Base-by-base conservation (phyloP, 352 stramenopile species). In the Globisporangium carolinianum region DNA sequence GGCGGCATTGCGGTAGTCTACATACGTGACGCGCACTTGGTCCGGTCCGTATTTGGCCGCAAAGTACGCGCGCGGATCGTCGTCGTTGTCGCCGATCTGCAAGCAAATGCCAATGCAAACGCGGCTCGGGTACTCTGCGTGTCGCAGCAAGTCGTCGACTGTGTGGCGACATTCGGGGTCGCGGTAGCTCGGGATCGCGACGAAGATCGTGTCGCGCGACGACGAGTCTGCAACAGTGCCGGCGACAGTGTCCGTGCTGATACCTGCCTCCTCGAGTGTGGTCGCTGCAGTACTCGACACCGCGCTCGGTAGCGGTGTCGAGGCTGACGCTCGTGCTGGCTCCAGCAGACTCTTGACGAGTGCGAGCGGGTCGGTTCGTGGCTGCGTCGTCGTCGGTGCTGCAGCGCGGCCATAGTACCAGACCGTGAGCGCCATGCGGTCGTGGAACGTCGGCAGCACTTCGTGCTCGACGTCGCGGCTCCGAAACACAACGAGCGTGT, bases 121-220 rank as follows among this genome's bases (percentile, higher is more conserved):
- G 39, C 90, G 75, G 5, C 60, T 59, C 3, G 88, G 81, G 55
- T 82, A 54, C n/a, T 61, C 53, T 14, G 94, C 88, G 37, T 73
- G 86, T 6, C 58, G 60, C 7, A 89, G 39, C 35, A 92, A 66
- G 61, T 93, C 73, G 57, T 82, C 65, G 8, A 98, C 71, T 0
- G 94, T 98, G 38, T 83, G 76, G 47, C 69, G 76, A 32, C 77
- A 93, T 71, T 98, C 91, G 10, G 82, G 77, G 67, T 98, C 95
- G 41, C 92, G 80, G 61, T 97, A 98, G 60, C 85, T 95, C 38
- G 94, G 87, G 50, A 98, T 96, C 1, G 88, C 83, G 5, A 98
- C 93, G 66, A 98, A 98, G 55, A 98, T 98, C 6, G 70, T 81
- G 15, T 43, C 61, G 5, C 4, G 65, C 17, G 24, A 14, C 15